phyloP scores from a whole-genome alignment of 148 eudicot species.

The Heliosperma pusillum region DNA sequence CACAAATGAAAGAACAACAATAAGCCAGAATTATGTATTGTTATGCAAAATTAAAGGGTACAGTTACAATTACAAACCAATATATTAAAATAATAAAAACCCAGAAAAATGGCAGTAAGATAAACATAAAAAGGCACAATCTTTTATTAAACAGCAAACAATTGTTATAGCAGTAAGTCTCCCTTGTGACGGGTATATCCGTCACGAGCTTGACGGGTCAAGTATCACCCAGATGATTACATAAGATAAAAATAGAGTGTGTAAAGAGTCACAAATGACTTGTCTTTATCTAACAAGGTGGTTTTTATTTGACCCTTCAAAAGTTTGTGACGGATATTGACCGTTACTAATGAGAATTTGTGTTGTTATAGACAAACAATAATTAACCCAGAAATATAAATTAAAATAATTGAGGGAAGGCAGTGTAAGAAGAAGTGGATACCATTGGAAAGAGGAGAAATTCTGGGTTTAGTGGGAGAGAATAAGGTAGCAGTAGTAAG shows the following conservation, averaged over 20 bases:
- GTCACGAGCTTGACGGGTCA: too few species aligned
- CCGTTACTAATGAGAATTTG: too few species aligned
- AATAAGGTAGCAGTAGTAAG: slow-evolving; percentile 22
- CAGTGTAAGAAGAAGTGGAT: neutral
- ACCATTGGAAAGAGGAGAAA: slow-evolving; percentile 11
- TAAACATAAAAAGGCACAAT: neutral
- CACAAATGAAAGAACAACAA: neutral
- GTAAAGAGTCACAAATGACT: too few species aligned
- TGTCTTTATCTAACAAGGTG: too few species aligned
- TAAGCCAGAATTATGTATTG: neutral
- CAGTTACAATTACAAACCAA: neutral
- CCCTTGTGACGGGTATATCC: too few species aligned
- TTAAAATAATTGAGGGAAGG: neutral
- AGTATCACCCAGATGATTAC: too few species aligned
- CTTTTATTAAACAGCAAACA: neutral
- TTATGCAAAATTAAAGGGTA: neutral
- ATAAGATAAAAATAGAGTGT: neutral
- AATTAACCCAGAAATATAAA: neutral
- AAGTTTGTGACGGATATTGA: too few species aligned
- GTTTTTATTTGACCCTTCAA: too few species aligned
- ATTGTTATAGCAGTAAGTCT: too few species aligned
- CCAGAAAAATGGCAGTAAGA: slow-evolving; percentile 1
- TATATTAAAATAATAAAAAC: neutral
- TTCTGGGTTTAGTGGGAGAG: slow-evolving; percentile 11
- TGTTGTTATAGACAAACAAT: neutral